Evolutionary conservation across 768 basidiomycete species (phyloP), one percentile per base, ranked within the genome.

Genomic region (Agaricus blazei): DNA sequence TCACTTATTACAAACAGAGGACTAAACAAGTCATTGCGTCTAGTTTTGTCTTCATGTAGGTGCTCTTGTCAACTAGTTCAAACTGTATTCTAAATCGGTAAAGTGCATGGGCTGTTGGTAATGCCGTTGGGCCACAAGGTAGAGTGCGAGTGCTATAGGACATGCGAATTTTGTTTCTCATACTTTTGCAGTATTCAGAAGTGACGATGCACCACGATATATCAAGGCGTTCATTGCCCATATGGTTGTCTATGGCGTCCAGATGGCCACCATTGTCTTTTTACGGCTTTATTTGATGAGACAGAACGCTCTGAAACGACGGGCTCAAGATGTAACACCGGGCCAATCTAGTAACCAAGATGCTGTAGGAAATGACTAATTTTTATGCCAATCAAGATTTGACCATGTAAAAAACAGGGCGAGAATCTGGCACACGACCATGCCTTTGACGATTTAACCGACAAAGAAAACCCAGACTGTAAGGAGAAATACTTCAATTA

Each of bases 21-120:
- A 73, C 76, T n/a, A 81, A 81, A 61, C 77, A 79, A 62, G 75
- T 74, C 9, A 65, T 78, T 15, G 72, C 75, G 1, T 77, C 76
- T 19, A 71, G 72, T 47, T 58, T 80, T n/a, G 76, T 77, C 37
- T 80, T 78, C 62, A 68, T 79, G 67, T 72, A 59, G 29, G 70
- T 61, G n/a, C 24, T 28, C 11, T 19, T 28, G 24, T 50, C 15
- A 9, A 47, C 38, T 12, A 23, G 9, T 34, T 15, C 37, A 0
- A 8, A 29, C 3, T 4, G 26, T 46, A 41, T 36, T 29, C 34
- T 42, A 15, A 28, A 37, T 36, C 27, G 41, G 26, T 48, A 37
- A 31, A 75, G 71, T 48, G 75, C 76, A 6, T 81, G 78, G 76
- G 76, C 79, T 23, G 73, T 73, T 4, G 79, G 79, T 8, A 81